These are phyloP conservation scores for Yueomyces sinensis DNA, from an alignment of 805 yeast species.

Conservation along the genomic window DNA sequence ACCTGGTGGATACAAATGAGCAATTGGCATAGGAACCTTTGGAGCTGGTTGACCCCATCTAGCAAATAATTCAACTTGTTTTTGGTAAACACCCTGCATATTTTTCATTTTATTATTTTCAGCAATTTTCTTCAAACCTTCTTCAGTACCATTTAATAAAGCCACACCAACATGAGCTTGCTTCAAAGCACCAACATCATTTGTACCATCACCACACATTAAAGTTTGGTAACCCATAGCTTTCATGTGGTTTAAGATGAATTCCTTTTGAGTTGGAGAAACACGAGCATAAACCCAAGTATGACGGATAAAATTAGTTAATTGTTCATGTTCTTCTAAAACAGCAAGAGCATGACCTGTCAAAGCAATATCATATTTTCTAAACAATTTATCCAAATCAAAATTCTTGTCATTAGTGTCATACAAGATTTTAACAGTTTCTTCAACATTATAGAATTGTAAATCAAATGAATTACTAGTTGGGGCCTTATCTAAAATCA, in stretches of 20 bases:
- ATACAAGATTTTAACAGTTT: slow-evolving; percentile 56
- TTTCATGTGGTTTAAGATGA: slow-evolving; percentile 69
- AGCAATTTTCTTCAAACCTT: slow-evolving; percentile 76
- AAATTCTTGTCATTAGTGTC: slow-evolving; percentile 34
- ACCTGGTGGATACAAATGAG: slow-evolving; percentile 95
- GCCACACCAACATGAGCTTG: slow-evolving; percentile 99
- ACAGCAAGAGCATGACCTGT: slow-evolving; percentile 81
- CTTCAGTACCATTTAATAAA: slow-evolving; percentile 92
- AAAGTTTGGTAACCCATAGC: slow-evolving; percentile 82
- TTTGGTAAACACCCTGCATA: slow-evolving; percentile 56
- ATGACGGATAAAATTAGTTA: slow-evolving; percentile 63
- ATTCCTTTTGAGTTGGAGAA: slow-evolving; percentile 92
- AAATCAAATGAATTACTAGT: slow-evolving; percentile 39
- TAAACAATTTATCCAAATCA: slow-evolving; percentile 34
- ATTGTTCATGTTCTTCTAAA: slow-evolving; percentile 53
- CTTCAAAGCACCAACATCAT: slow-evolving; percentile 97
- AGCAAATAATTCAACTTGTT: slow-evolving; percentile 65
- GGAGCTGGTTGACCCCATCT: slow-evolving; percentile 80
- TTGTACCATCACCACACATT: slow-evolving; percentile 99
- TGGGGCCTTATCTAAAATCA: slow-evolving; percentile 79
- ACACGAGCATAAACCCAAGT: slow-evolving; percentile 98
- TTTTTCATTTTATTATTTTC: slow-evolving; percentile 64
- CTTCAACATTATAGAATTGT: slow-evolving; percentile 78
- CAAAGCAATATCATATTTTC: slow-evolving; percentile 70
- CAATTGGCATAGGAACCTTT: slow-evolving; percentile 74